Percentiles rank a stretch among this genome's conserved stretches.
These are phyloP conservation scores for Didymella arachidicola DNA, from an alignment of 2,329 filamentous ascomycete species.

Conservation along the genomic window DNA sequence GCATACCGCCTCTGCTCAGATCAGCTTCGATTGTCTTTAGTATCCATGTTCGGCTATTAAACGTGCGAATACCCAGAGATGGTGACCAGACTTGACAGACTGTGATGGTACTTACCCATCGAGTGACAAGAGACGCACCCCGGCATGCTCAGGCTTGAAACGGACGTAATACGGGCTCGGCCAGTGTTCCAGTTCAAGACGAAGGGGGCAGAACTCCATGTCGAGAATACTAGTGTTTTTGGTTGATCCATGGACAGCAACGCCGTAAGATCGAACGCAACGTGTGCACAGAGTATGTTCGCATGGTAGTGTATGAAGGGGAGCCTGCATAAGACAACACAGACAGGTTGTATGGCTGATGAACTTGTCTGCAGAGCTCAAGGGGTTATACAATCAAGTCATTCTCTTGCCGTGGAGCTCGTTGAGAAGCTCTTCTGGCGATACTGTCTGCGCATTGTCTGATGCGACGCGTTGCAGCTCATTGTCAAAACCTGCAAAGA, in stretches of 20 bases:
- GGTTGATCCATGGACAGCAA: neutral
- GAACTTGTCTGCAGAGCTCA: conserved; percentile 26
- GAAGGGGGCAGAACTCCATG: conserved; percentile 38
- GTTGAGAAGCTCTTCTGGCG: neutral
- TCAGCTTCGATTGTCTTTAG: neutral
- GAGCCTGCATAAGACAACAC: conserved; percentile 55
- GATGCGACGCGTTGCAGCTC: neutral
- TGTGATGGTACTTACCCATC: conserved; percentile 48
- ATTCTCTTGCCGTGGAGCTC: neutral
- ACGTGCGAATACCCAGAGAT: neutral
- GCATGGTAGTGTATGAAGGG: conserved; percentile 56
- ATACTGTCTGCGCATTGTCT: neutral
- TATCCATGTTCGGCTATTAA: neutral
- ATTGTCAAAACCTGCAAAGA: neutral
- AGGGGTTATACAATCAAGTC: conserved; percentile 15
- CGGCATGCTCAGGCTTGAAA: conserved; percentile 48
- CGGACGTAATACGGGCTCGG: conserved; percentile 26
- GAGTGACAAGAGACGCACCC: conserved; percentile 52
- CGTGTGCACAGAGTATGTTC: conserved; percentile 57
- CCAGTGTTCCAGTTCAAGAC: conserved; percentile 11
- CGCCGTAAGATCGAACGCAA: conserved; percentile 34
- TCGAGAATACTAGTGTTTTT: neutral
- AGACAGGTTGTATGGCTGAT: conserved; percentile 58
- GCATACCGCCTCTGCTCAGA: conserved; percentile 54
- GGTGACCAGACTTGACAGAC: neutral